Evolutionary conservation across 345 rosid species (phyloP), one percentile per base, ranked within the genome.

Genomic region (Limnanthes douglasii): DNA sequence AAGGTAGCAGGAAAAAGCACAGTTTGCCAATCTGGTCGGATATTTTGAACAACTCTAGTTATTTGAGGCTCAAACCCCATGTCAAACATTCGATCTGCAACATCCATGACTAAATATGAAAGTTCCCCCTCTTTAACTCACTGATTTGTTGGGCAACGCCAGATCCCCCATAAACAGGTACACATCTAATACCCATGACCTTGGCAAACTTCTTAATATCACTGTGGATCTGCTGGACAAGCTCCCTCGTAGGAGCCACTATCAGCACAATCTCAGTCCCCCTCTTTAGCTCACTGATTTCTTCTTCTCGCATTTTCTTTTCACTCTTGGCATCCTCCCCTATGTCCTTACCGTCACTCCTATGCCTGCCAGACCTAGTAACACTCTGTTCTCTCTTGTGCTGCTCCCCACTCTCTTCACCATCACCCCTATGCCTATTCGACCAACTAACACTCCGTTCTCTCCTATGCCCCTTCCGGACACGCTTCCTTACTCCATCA

Each of bases 221-320:
- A 36, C 84, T 77, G 69, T 84, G 95, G 47, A 90, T 84, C 70
- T 90, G 95, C 63, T 80, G 94, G 43, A 77, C 94, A 62, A 77
- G 98, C 77, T 90, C 95, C 56, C 98, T 90, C 0, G 98, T 84
- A 35, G 98, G 98, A 45, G 98, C 98, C 98, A 90, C 84, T 46
- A 90, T 70, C 42, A 90, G 86, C 43, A 84, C 95, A 42, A 84
- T 59, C n/a, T n/a, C n/a, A n/a, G n/a, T n/a, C n/a, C n/a, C n/a
- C n/a, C n/a, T n/a, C n/a, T n/a, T n/a, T n/a, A n/a, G n/a, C n/a
- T n/a, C n/a, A n/a, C n/a, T n/a, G n/a, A n/a, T n/a, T n/a, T n/a
- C n/a, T n/a, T n/a, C n/a, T n/a, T n/a, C n/a, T n/a, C n/a, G n/a
- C n/a, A n/a, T n/a, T n/a, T n/a, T n/a, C n/a, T n/a, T n/a, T n/a